Evolutionary conservation across 352 stramenopile species (phyloP).

Genomic region (Elongisporangium anandrum): DNA sequence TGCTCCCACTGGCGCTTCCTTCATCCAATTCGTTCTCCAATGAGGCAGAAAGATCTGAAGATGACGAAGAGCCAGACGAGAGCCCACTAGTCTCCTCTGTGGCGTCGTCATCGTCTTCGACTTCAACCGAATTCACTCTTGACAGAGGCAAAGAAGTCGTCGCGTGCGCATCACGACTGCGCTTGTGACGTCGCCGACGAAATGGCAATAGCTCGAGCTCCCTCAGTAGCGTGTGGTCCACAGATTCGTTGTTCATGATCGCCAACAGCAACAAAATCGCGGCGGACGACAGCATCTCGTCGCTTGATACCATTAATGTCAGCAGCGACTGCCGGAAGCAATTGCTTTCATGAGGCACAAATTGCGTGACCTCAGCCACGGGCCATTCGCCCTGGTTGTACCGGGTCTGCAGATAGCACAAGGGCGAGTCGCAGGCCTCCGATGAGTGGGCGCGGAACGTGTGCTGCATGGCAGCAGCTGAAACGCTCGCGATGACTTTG

Average conservation of each 20-base stretch:
- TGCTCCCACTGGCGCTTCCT: not conserved
- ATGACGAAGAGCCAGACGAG: not conserved
- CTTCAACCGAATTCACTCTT: not conserved
- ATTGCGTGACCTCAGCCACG: conserved; percentile 57
- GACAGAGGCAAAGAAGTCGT: not conserved
- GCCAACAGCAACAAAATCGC: conserved; percentile 56
- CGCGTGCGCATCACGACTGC: not conserved
- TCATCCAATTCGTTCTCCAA: conserved; percentile 1
- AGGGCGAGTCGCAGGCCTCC: conserved; percentile 44
- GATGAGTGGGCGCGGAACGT: conserved; percentile 57
- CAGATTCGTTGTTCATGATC: conserved; percentile 55
- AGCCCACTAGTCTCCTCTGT: not conserved
- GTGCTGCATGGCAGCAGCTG: not conserved
- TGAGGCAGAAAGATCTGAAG: not conserved
- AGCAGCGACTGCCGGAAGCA: conserved; percentile 62
- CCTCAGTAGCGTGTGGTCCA: conserved; percentile 59
- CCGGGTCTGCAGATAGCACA: conserved; percentile 77
- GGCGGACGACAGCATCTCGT: conserved; percentile 60
- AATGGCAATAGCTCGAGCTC: conserved; percentile 60
- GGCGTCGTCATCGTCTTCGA: conserved; percentile 5
- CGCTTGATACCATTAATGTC: conserved; percentile 51
- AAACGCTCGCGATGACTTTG: not conserved
- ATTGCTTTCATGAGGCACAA: conserved; percentile 34
- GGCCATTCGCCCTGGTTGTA: conserved; percentile 80
- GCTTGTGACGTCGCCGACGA: conserved; percentile 28